Evolutionary conservation across 495 filamentous ascomycete species (phyloP).

Genomic region (Geopyxis carbonaria): DNA sequence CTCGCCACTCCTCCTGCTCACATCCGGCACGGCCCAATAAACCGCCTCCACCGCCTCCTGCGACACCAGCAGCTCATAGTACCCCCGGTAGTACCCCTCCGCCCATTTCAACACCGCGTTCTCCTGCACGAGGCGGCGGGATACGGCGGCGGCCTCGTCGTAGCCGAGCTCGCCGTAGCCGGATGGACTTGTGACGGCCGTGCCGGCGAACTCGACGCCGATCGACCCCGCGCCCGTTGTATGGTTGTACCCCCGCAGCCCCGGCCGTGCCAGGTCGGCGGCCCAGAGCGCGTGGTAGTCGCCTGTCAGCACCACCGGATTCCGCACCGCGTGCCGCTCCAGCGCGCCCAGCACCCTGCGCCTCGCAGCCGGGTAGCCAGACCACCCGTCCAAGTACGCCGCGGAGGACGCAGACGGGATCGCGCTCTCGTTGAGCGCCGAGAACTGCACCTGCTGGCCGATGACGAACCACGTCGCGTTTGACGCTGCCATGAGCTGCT

Average conservation of each 20-base stretch:
- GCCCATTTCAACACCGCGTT: slow-evolving; percentile 51
- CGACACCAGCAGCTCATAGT: slow-evolving; percentile 37
- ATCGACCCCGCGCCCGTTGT: slow-evolving; percentile 38
- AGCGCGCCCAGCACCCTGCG: slow-evolving; percentile 44
- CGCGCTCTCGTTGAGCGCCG: slow-evolving; percentile 31
- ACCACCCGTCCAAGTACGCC: slow-evolving; percentile 45
- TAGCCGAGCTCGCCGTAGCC: slow-evolving; percentile 35
- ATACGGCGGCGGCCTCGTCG: slow-evolving; percentile 27
- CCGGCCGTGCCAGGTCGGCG: slow-evolving; percentile 46
- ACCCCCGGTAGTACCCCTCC: slow-evolving; percentile 50
- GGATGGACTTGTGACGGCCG: slow-evolving; percentile 38
- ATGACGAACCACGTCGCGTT: slow-evolving; percentile 47
- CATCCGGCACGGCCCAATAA: slow-evolving; percentile 38
- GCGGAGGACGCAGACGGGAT: slow-evolving; percentile 30
- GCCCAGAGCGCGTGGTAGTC: slow-evolving; percentile 48
- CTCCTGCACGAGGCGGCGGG: slow-evolving; percentile 29
- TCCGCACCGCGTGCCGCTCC: slow-evolving; percentile 43
- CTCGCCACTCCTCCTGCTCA: slow-evolving; percentile 29
- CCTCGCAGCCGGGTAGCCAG: slow-evolving; percentile 46
- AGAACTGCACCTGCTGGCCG: slow-evolving; percentile 50
- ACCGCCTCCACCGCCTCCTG: slow-evolving; percentile 35
- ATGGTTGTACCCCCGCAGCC: slow-evolving; percentile 32
- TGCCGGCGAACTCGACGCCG: slow-evolving; percentile 50
- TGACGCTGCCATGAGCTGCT: slow-evolving; percentile 39
- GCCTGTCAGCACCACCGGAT: slow-evolving; percentile 50